Evolutionary conservation across 2,329 filamentous ascomycete genomes (phyloP).

Genomic region (Apiospora arundinis): DNA sequence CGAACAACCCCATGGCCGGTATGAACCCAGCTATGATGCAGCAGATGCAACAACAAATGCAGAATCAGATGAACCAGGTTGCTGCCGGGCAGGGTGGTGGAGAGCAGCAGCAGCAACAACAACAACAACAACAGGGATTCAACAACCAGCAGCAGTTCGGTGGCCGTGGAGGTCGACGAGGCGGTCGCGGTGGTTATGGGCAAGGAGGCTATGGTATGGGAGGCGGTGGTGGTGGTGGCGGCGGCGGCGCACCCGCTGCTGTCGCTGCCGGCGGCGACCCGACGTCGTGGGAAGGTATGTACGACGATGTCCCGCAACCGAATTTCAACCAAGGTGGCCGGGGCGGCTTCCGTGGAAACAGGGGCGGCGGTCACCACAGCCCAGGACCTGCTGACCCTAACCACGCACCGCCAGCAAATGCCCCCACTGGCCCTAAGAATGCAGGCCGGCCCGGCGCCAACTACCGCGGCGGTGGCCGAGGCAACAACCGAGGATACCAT

Average conservation of each 20-base stretch:
- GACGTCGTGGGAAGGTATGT: slow-evolving; percentile 98
- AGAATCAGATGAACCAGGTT: slow-evolving; percentile 38
- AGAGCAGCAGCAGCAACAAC: slow-evolving; percentile 19
- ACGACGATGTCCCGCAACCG: slow-evolving; percentile 91
- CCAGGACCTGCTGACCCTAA: slow-evolving; percentile 55
- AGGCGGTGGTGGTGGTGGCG: slow-evolving; percentile 46
- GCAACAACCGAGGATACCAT: slow-evolving; percentile 77
- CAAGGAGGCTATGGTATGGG: slow-evolving; percentile 39
- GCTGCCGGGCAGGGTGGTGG: slow-evolving; percentile 38
- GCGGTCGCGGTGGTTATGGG: slow-evolving; percentile 34
- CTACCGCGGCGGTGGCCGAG: slow-evolving; percentile 87
- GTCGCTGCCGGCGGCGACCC: slow-evolving; percentile 65
- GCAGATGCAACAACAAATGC: slow-evolving; percentile 56
- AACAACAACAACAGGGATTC: slow-evolving; percentile 33
- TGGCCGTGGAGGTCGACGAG: slow-evolving; percentile 32
- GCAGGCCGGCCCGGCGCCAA: slow-evolving; percentile 90
- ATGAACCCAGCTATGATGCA: slow-evolving; percentile 65
- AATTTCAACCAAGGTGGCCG: slow-evolving; percentile 61
- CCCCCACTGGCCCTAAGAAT: slow-evolving; percentile 95
- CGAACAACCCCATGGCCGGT: slow-evolving; percentile 48
- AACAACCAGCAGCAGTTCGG: slow-evolving; percentile 29
- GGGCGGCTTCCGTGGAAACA: slow-evolving; percentile 47
- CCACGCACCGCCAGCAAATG: slow-evolving; percentile 75
- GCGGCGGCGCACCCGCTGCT: slow-evolving; percentile 42
- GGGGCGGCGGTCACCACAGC: slow-evolving; percentile 44